These are phyloP conservation scores for Lantana camara DNA, from an alignment of 257 asterid species.

Conservation along the genomic window DNA sequence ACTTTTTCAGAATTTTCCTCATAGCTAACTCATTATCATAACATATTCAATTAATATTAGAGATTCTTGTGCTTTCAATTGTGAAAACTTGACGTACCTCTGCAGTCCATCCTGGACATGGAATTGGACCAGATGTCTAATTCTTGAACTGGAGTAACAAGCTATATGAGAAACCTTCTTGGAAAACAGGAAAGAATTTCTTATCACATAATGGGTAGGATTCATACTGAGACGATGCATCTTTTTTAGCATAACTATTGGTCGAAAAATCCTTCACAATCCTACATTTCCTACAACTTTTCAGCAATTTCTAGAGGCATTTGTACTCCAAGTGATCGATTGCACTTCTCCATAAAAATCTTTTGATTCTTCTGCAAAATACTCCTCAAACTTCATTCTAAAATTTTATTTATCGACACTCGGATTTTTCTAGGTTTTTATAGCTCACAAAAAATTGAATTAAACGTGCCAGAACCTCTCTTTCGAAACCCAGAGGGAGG, in stretches of 20 bases:
- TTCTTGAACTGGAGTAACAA: slow-evolving; percentile 82
- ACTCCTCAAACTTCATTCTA: slow-evolving; percentile 86
- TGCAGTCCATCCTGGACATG: slow-evolving; percentile 61
- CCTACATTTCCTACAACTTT: slow-evolving; percentile 64
- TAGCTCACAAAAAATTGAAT: slow-evolving; percentile 15
- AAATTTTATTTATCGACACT: neutral
- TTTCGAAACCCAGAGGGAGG: neutral
- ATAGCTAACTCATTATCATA: slow-evolving; percentile 79
- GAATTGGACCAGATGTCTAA: slow-evolving; percentile 68
- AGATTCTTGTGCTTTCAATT: slow-evolving; percentile 62
- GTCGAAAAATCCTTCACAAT: slow-evolving; percentile 29
- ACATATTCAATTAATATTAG: slow-evolving; percentile 67
- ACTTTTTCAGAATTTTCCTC: slow-evolving; percentile 89
- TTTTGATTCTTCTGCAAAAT: slow-evolving; percentile 60
- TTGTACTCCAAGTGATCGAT: slow-evolving; percentile 83
- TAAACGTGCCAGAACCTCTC: neutral
- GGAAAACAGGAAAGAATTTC: slow-evolving; percentile 73
- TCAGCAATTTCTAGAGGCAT: slow-evolving; percentile 80
- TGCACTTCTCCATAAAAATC: slow-evolving; percentile 47
- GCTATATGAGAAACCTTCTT: slow-evolving; percentile 79
- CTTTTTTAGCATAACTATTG: slow-evolving; percentile 32
- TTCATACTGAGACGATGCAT: slow-evolving; percentile 31
- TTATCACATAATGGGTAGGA: slow-evolving; percentile 77
- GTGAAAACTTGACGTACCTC: slow-evolving; percentile 45
- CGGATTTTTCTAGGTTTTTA: neutral